Percentiles rank a stretch among this genome's conserved stretches.
These are phyloP conservation scores for Delitschia confertaspora DNA, from an alignment of 495 filamentous ascomycete genomes.

Conservation along the genomic window DNA sequence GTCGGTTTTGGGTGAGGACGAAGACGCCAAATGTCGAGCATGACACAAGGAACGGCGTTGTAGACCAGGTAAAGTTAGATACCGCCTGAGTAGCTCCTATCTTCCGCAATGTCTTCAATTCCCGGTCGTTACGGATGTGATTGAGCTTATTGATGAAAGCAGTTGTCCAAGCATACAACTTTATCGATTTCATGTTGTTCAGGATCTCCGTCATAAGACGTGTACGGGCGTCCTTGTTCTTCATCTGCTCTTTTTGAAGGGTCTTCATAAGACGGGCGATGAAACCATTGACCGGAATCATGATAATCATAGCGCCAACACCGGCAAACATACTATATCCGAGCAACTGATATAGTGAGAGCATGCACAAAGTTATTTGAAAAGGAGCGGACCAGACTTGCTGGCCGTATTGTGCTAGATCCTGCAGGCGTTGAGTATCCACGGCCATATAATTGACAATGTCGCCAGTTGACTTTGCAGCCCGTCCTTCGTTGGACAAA, in stretches of 20 bases:
- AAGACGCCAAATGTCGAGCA: conserved; percentile 95
- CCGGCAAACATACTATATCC: conserved; percentile 95
- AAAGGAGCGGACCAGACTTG: conserved; percentile 95
- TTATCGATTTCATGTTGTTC: conserved; percentile 99
- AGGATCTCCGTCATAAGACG: conserved; percentile 93
- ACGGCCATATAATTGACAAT: conserved; percentile 99
- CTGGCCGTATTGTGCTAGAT: conserved; percentile 89
- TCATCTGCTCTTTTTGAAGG: conserved; percentile 94
- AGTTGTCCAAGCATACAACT: conserved; percentile 94
- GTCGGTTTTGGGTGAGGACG: conserved; percentile 68
- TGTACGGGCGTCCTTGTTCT: conserved; percentile 94
- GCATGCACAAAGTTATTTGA: conserved; percentile 91
- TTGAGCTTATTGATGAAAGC: conserved; percentile 97
- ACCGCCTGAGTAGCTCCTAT: conserved; percentile 90
- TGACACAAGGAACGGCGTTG: conserved; percentile 96
- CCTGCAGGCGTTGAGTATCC: conserved; percentile 88
- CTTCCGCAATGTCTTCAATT: conserved; percentile 88
- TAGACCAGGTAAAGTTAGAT: conserved; percentile 98
- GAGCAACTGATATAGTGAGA: conserved; percentile 87
- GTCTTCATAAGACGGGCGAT: conserved; percentile 91
- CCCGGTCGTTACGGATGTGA: conserved; percentile 87
- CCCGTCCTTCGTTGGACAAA: conserved; percentile 85
- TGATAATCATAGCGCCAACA: conserved; percentile 88
- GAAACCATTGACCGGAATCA: conserved; percentile 93
- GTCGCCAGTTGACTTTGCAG: conserved; percentile 89